Evolutionary conservation across 225 moss, liverwort and hornwort genomes (phyloP).

Genomic region (Neckera pumila): DNA sequence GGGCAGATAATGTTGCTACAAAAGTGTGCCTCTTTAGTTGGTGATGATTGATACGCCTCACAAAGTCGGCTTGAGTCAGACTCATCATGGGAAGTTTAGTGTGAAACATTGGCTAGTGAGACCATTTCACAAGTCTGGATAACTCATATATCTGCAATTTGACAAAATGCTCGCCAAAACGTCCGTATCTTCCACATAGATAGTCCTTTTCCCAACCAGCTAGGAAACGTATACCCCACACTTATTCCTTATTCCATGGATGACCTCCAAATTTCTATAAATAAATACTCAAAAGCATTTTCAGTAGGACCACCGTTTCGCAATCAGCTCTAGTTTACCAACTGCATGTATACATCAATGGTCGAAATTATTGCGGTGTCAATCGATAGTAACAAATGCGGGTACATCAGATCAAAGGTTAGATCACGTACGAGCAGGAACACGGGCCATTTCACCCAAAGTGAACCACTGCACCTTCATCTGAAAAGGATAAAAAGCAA

Average conservation of each 20-base stretch:
- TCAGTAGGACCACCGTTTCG: background rate
- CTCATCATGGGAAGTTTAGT: conserved; percentile 1
- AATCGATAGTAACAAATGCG: background rate
- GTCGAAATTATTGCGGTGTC: background rate
- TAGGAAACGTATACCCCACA: background rate
- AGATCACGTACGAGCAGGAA: background rate
- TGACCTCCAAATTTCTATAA: background rate
- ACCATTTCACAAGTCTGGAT: background rate
- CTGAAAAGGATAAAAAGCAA: background rate
- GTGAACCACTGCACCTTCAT: background rate
- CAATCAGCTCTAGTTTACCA: background rate
- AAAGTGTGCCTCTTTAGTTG: background rate
- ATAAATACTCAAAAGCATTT: background rate
- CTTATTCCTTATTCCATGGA: background rate
- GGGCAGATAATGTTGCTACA: background rate
- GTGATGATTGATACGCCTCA: background rate
- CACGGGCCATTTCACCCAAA: background rate
- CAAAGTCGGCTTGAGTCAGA: background rate
- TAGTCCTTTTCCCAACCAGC: background rate
- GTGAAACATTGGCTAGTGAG: background rate
- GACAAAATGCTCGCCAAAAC: background rate
- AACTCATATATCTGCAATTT: background rate
- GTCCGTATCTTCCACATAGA: background rate
- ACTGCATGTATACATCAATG: background rate
- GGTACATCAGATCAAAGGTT: background rate